Evolutionary conservation across 31 red algal species (phyloP).

Genomic region (Asparagopsis taxiformis): DNA sequence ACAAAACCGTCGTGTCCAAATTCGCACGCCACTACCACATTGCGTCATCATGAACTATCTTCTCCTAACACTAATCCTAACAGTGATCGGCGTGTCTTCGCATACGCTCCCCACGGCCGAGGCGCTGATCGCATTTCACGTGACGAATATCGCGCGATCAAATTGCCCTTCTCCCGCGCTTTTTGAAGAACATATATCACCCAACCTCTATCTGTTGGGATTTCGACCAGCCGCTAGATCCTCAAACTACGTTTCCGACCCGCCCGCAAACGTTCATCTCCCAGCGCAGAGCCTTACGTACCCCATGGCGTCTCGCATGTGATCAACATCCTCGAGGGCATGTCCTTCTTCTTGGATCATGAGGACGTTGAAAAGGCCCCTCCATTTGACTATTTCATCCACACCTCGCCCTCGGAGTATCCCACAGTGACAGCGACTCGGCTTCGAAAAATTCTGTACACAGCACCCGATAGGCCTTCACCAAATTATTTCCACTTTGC

Average conservation of each 20-base stretch:
- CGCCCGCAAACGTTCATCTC: conserved; percentile 26
- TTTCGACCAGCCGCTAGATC: conserved; percentile 27
- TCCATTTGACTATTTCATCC: conserved; percentile 52
- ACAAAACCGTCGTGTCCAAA: no score
- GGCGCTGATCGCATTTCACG: conserved; percentile 66
- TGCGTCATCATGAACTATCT: no score
- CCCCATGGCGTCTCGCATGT: conserved; percentile 48
- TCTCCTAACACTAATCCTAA: no score
- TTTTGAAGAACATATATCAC: conserved; percentile 66
- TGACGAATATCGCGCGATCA: conserved; percentile 35
- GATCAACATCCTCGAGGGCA: conserved; percentile 55
- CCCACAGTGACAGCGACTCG: conserved; percentile 30
- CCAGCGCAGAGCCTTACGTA: conserved; percentile 24
- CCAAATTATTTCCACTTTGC: conserved; percentile 58
- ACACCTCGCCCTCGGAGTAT: conserved; percentile 37
- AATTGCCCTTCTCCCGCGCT: conserved; percentile 32
- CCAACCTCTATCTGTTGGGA: conserved; percentile 72
- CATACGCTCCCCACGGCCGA: conserved; percentile 3
- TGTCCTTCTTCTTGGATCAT: conserved; percentile 56
- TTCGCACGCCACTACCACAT: no score
- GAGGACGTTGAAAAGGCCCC: conserved; percentile 7
- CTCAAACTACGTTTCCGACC: neutral
- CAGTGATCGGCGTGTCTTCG: no score
- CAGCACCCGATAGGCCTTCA: no score
- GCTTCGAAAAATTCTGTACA: conserved; percentile 35